phyloP scores from a whole-genome alignment of 2,329 filamentous ascomycete species.

The Pseudocercospora musae region DNA sequence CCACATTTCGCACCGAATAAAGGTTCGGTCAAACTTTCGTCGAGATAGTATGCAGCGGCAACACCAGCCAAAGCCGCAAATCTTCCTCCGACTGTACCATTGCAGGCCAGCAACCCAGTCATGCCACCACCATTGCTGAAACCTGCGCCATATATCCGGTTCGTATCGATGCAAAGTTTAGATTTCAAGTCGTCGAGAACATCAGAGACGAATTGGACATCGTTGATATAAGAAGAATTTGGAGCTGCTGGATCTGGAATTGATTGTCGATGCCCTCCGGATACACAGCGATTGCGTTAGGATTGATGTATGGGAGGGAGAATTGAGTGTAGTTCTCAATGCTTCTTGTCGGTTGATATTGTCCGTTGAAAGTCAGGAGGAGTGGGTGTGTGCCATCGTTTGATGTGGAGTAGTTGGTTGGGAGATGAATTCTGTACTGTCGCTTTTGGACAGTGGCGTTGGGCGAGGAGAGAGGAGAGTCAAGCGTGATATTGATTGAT shows the following conservation, averaged over 20 bases:
- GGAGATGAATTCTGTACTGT: constrained; percentile 7
- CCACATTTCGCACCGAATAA: constrained; percentile 6
- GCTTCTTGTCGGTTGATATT: constrained; percentile 1
- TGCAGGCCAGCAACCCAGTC: constrained; percentile 46
- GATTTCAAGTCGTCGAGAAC: constrained; percentile 40
- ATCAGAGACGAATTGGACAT: constrained; percentile 44
- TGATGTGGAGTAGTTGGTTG: neutral
- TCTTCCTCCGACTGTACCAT: constrained; percentile 36
- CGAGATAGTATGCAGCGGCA: constrained; percentile 42
- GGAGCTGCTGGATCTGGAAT: constrained; percentile 42
- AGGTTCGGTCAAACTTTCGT: constrained; percentile 10
- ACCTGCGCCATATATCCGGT: constrained; percentile 44
- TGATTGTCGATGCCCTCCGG: constrained; percentile 39
- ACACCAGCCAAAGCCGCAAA: constrained; percentile 48
- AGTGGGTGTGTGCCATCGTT: neutral
- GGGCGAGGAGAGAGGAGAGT: constrained; percentile 1
- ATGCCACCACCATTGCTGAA: constrained; percentile 56
- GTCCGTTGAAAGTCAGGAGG: constrained; percentile 2
- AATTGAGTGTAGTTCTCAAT: constrained; percentile 36
- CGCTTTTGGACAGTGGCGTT: neutral
- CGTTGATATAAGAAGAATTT: constrained; percentile 35
- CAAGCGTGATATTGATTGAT: neutral
- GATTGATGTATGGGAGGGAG: constrained; percentile 43
- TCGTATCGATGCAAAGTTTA: constrained; percentile 44
- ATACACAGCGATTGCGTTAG: constrained; percentile 45